phyloP scores from a whole-genome alignment of 371 early-diverging fungal species.

The Gilbertella persicaria region DNA sequence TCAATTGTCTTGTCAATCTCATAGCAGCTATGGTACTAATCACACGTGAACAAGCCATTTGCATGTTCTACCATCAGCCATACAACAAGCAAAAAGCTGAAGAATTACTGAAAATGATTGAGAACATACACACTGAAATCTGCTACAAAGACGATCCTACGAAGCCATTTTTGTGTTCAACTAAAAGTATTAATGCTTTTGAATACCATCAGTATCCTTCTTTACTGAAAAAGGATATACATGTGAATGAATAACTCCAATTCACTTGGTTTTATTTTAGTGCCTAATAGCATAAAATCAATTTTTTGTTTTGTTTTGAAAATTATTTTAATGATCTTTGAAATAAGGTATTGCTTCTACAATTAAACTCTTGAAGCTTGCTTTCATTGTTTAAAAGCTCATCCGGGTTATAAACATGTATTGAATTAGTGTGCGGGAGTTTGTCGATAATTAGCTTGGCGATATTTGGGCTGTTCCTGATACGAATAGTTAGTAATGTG shows the following conservation, averaged over 20 bases:
- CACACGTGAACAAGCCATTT: conserved; percentile 19
- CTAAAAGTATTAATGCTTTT: neutral
- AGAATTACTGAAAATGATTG: conserved; percentile 20
- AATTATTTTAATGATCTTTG: neutral
- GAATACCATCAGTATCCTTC: conserved; percentile 6
- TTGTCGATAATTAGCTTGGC: conserved; percentile 11
- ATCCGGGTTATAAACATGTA: conserved; percentile 4
- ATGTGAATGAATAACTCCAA: conserved; percentile 9
- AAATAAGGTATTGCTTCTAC: neutral
- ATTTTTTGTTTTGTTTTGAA: conserved; percentile 6
- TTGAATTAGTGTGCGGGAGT: conserved; percentile 7
- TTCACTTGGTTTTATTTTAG: conserved; percentile 8
- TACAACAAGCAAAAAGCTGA: conserved; percentile 13
- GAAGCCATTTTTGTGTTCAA: conserved; percentile 10
- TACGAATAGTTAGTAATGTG: conserved; percentile 16
- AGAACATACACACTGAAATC: conserved; percentile 19
- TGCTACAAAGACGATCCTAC: conserved; percentile 22
- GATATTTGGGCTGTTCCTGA: conserved; percentile 11
- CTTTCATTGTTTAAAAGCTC: conserved; percentile 10
- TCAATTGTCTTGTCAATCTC: conserved; percentile 15
- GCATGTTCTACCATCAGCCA: conserved; percentile 23
- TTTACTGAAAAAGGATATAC: conserved; percentile 6
- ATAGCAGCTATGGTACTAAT: conserved; percentile 14
- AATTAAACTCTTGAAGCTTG: conserved; percentile 14
- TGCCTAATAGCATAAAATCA: conserved; percentile 3